Base-by-base conservation (phyloP, 2,329 filamentous ascomycete genomes). In the Cladosporium oxysporum region DNA sequence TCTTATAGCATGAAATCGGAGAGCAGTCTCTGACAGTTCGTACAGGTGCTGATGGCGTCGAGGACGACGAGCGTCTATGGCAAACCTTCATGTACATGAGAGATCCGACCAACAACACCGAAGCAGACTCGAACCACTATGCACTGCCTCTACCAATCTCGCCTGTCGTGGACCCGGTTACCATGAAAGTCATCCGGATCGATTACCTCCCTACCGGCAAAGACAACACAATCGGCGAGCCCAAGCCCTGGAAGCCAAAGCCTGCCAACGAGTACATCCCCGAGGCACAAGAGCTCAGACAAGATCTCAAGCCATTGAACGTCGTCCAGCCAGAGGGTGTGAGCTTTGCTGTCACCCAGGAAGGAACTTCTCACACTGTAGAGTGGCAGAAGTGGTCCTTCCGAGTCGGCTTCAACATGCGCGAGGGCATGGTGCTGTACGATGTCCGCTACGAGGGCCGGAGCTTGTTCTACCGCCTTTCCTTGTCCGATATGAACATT, bases 281-380 rank as follows among this genome's bases (percentile, higher is more conserved):
- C 0, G 86, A 91, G 73, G 68, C 72, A n/a, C 77, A 78, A 21
- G 77, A 79, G 16, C 70, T 76, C 3, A 73, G 81, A 26, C 76
- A 78, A 64, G 80, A 82, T 65, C 73, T 82, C 29, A 92, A 91
- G 78, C 90, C 90, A 2, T 84, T 93, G 73, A 86, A 91, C 70
- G 87, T 94, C 55, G 83, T 87, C 1, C 91, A 94, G 69, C 87
- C 87, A 0, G 86, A 91, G 33, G 90, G 90, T 0, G 84, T 89
- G 0, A 90, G 87, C 1, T 92, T 92, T 76, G 80, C 78, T 0
- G 81, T 90, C 11, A 79, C 75, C 1, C 76, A 81, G 29, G 77
- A 81, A 31, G 80, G 78, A n/a, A 81, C 23, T 74, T 91, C 44
- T 79, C 83, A 66, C 89, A 69, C 79, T 12, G 76, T 83, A 12